A percentile compares a stretch with the other conserved stretches of the same genome.
Evolutionary conservation across 2,329 filamentous ascomycete genomes (phyloP).

Genomic region (Fusarium sp.): DNA sequence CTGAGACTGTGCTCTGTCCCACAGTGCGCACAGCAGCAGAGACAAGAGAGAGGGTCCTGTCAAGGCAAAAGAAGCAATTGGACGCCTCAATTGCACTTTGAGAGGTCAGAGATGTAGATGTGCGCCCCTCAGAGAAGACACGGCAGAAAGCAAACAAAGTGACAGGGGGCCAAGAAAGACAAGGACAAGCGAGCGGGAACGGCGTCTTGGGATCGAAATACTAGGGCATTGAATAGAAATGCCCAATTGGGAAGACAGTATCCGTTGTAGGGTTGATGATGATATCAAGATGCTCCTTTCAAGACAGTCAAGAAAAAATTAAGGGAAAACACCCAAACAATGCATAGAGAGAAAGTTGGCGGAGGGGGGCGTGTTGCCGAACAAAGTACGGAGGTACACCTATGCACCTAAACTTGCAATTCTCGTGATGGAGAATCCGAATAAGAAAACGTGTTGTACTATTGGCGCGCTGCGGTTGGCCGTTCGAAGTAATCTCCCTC

Average conservation of each 20-base stretch:
- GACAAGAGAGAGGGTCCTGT: conserved; percentile 16
- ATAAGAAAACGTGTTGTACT: conserved; percentile 49
- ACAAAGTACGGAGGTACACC: neutral
- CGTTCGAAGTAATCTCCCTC: conserved; percentile 31
- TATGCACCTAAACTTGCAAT: conserved; percentile 5
- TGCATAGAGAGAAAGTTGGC: conserved; percentile 9
- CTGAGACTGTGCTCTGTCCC: conserved; percentile 22
- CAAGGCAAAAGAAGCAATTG: conserved; percentile 24
- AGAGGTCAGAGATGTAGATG: conserved; percentile 22
- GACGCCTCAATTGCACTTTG: conserved; percentile 21
- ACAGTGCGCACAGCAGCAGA: conserved; percentile 22
- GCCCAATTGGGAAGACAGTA: conserved; percentile 15
- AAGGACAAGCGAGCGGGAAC: conserved; percentile 5
- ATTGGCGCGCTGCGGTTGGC: conserved; percentile 38
- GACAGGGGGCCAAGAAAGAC: neutral
- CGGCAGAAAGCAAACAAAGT: conserved; percentile 12
- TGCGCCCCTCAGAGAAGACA: neutral
- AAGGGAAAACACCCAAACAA: neutral
- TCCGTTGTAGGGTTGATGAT: conserved; percentile 1
- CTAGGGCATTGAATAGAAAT: conserved; percentile 10
- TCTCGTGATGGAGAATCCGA: conserved; percentile 39
- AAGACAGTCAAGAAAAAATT: neutral
- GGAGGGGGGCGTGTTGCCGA: conserved; percentile 25
- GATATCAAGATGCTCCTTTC: neutral
- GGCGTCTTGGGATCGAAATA: conserved; percentile 24